Base-by-base conservation (phyloP, 176 grass and related monocot genomes). In the Alopecurus myosuroides region DNA sequence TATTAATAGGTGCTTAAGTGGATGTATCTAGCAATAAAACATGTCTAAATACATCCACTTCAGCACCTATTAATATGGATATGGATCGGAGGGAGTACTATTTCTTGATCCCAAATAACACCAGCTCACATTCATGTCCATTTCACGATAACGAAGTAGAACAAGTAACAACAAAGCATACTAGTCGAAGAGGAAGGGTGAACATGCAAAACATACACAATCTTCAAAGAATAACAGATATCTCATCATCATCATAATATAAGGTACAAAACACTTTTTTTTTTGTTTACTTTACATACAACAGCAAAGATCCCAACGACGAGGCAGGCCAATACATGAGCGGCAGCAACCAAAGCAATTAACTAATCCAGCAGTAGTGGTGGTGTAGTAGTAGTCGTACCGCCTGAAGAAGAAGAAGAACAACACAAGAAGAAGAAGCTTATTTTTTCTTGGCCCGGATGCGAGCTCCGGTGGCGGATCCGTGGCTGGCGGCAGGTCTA, bases 201-300 rank as follows among this genome's bases (percentile, higher is more conserved):
- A 26, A 28, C 62, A 81, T 26, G 31, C 63, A 81, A 23, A 5
- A 48, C 14, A 48, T 1, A 48, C 45, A 48, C 11, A 45, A 64
- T 17, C 6, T 66, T 85, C 3, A 9, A 83, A 81, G 33, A 89
- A 79, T 84, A 77, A 86, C 22, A 34, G 81, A 37, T 77, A 70
- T 75, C 13, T 78, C 42, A 73, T 77, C 18, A 69, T 85, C 63
- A 11, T 78, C 42, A 65, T 72, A 14, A 71, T 86, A 83, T 86
- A 90, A 71, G 72, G 72, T 48, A 39, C 77, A 68, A 83, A 83
- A 26, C 73, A 48, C n/a, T 37, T 60, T 18, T 23, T 74, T 26
- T 30, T 61, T 20, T 44, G 48, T 74, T 50, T 26, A 87, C 80
- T 91, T 87, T 91, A 84, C 80, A 90, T n/a, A 68, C 70, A 75